A percentile compares a stretch with the other conserved stretches of the same genome.
These are phyloP conservation scores for Xerocomus minutiporus DNA, from an alignment of 1,284 basidiomycete genomes.

Conservation along the genomic window DNA sequence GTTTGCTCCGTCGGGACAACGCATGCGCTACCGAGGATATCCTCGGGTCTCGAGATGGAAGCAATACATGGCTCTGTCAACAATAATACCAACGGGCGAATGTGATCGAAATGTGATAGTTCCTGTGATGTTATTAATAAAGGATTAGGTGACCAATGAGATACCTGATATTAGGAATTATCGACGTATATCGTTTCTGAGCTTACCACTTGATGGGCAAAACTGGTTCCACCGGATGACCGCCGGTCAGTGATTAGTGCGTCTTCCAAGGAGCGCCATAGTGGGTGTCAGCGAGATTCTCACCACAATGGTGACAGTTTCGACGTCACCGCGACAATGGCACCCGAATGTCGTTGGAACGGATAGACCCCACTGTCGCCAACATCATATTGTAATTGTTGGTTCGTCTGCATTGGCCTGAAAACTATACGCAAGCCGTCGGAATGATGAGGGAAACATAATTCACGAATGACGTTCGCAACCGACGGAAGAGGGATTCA, in stretches of 20 bases:
- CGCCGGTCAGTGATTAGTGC: too few species aligned
- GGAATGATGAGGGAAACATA: not conserved
- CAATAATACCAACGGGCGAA: too few species aligned
- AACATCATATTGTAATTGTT: not conserved
- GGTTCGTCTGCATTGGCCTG: not conserved
- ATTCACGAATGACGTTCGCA: not conserved
- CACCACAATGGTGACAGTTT: too few species aligned
- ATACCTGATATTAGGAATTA: not conserved
- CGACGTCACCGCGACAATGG: not conserved
- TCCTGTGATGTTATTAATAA: not conserved
- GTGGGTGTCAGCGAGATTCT: too few species aligned
- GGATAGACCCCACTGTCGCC: not conserved
- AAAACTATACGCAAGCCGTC: not conserved
- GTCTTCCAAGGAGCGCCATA: too few species aligned
- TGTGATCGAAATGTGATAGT: too few species aligned
- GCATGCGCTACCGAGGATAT: too few species aligned
- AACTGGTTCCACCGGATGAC: not conserved
- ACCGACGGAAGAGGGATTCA: not conserved
- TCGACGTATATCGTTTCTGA: not conserved
- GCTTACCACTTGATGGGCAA: not conserved
- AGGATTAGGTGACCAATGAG: not conserved
- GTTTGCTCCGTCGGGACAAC: too few species aligned
- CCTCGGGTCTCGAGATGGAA: too few species aligned
- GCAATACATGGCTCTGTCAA: too few species aligned
- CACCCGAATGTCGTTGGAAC: not conserved